Evolutionary conservation across 2,329 filamentous ascomycete genomes (phyloP).

Genomic region (Elsinoe perseae): DNA sequence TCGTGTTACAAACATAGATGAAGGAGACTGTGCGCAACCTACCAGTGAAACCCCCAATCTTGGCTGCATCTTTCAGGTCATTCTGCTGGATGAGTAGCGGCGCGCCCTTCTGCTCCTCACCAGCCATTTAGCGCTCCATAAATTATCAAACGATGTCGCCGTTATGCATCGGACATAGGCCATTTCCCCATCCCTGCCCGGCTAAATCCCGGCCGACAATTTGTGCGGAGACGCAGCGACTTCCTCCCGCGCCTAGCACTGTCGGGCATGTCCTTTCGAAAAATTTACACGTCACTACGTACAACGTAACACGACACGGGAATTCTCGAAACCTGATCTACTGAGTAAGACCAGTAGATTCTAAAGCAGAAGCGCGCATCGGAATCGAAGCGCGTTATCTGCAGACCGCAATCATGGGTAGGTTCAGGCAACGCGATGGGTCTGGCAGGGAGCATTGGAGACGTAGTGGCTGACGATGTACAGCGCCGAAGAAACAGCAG

Average conservation of each 20-base stretch:
- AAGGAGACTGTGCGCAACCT: not conserved
- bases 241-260: not conserved
- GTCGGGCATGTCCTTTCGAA: slow-evolving; percentile 1
- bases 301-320: not conserved
- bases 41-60: slow-evolving; percentile 18
- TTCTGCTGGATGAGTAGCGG: not conserved
- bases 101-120: not conserved
- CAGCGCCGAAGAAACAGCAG: slow-evolving; percentile 87
- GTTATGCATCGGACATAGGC: not conserved
- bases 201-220: not conserved
- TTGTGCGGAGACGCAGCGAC: slow-evolving; percentile 3
- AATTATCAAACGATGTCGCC: not conserved
- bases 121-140: slow-evolving; percentile 1
- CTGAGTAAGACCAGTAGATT: slow-evolving; percentile 4
- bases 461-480: slow-evolving; percentile 19
- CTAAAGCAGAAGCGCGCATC: slow-evolving; percentile 17
- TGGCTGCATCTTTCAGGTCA: slow-evolving; percentile 2
- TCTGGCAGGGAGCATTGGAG: not conserved
- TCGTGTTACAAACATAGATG: not conserved
- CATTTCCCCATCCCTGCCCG: not conserved
- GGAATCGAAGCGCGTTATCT: slow-evolving; percentile 17
- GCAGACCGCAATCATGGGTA: slow-evolving; percentile 49
- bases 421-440: slow-evolving; percentile 20
- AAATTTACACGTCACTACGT: slow-evolving; percentile 10
- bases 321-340: slow-evolving; percentile 10